Base-by-base conservation (phyloP, 2,329 filamentous ascomycete species). In the Xylaria sp. region DNA sequence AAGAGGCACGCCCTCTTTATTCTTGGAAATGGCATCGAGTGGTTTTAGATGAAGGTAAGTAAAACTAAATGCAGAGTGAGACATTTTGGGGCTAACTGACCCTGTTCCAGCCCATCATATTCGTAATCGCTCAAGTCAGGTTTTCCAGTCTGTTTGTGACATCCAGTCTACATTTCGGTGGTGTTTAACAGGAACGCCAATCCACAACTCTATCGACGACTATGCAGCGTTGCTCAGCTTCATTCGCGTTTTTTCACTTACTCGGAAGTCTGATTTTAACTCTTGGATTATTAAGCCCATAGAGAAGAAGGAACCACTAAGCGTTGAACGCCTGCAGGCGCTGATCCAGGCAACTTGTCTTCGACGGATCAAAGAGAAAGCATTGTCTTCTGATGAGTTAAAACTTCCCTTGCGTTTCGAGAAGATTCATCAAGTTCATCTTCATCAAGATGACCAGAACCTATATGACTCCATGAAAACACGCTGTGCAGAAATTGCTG, bases 161-260 rank as follows among this genome's bases (percentile, higher is more conserved):
- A 64, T 80, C 17, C 65, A 63, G 2, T 75, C 80, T 0, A 44
- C 60, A 0, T 70, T 74, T 28, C 74, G 80, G 2, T 83, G 81
- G 81, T 82, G 80, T 59, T 72, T 83, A 4, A 82, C 80, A 0
- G 81, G 81, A 7, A 83, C 81, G 0, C 81, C 81, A 0, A 80
- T 83, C 2, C 80, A 82, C 3, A 83, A 83, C 59, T 74, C 73
- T 0, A 72, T 84, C 0, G 78, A 83, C 23, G 81, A 83, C 66
- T 80, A 78, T 28, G 81, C 79, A 0, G 74, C 81, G 0, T 71
- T 84, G 0, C 66, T 82, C 0, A 63, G 63, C 17, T 83, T 82
- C 54, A 48, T 82, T 5, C 23, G 75, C 1, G 72, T 80, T 6
- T 56, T 63, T 0, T 69, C 74, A 0, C 73, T 80, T 5, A 11